phyloP scores from a whole-genome alignment of 2,329 filamentous ascomycete genomes.

The Botryosphaeria agaves region DNA sequence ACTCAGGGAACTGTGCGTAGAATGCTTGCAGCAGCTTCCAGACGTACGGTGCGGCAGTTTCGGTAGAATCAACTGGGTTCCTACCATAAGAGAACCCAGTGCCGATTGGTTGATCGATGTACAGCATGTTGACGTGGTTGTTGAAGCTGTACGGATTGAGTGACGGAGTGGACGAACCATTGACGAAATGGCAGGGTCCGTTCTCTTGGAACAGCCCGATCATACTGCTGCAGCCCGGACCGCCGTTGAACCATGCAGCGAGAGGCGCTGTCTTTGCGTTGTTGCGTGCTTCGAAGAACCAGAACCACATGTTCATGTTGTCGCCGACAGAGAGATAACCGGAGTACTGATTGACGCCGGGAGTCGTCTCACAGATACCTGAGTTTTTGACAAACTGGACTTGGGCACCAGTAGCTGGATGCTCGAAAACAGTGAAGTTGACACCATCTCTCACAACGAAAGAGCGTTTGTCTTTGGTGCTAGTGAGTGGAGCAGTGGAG shows the following conservation, averaged over 20 bases:
- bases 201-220: conserved; percentile 95
- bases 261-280: no score
- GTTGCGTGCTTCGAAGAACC: no score
- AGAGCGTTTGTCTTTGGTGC: no score
- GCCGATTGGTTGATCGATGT: conserved; percentile 92
- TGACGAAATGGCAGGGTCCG: conserved; percentile 74
- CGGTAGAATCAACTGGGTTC: conserved; percentile 26
- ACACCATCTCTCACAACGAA: no score
- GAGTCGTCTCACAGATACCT: conserved; percentile 33
- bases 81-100: conserved; percentile 95
- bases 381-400: conserved; percentile 35
- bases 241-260: conserved; percentile 96
- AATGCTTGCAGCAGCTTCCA: no score
- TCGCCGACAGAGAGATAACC: conserved; percentile 32
- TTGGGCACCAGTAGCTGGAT: no score
- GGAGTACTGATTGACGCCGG: conserved; percentile 32
- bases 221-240: conserved; percentile 92
- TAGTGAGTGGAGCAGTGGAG: no score
- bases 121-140: conserved; percentile 92
- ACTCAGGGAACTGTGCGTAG: conserved; percentile 81
- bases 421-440: no score
- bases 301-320: conserved; percentile 23
- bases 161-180: conserved; percentile 45
- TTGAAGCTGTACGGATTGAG: conserved; percentile 96
- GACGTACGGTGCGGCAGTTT: conserved; percentile 30